Base-by-base conservation (phyloP, 139 green algal genomes). In the Pleodorina starrii region DNA sequence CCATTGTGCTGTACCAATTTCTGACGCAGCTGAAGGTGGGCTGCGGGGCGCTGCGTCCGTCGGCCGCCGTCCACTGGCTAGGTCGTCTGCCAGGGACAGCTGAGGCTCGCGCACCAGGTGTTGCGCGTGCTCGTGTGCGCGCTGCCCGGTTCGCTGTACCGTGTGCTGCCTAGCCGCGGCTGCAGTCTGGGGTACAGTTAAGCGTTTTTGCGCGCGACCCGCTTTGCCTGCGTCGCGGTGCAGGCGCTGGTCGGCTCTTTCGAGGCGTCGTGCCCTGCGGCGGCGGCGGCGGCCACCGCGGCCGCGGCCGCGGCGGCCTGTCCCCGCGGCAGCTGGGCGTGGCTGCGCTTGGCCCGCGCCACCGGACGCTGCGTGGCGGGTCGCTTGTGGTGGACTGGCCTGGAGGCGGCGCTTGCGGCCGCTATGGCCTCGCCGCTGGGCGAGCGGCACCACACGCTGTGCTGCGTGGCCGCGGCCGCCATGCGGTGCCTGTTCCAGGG, bases 11-110 rank as follows among this genome's bases (percentile, higher is more conserved):
- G 38, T 60, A 59, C 40, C 79, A 86, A 27, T 40, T 32, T 23
- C 59, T 86, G 79, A 23, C 79, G 79, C 57, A 75, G 16, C 9
- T 59, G 17, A 86, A 86, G 79, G 77, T 85, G 36, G 5, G 46
- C 25, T 5, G 74, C 1, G 44, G 43, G 43, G 43, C 11, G 38
- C n/a, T n/a, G n/a, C n/a, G n/a, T n/a, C n/a, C n/a, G n/a, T n/a
- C n/a, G n/a, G n/a, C n/a, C n/a, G n/a, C n/a, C n/a, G n/a, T n/a
- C n/a, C n/a, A n/a, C n/a, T n/a, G n/a, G n/a, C n/a, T n/a, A n/a
- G n/a, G n/a, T n/a, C n/a, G n/a, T n/a, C n/a, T n/a, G 48, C 48
- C 48, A 57, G 48, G 48, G 48, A 57, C 48, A 10, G 48, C 48
- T 21, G 10, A 57, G 11, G 11, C 48, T 21, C 11, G 10, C 48